Conservation (phyloP, 805 yeast genomes). For the Candida vaughaniae region DNA sequence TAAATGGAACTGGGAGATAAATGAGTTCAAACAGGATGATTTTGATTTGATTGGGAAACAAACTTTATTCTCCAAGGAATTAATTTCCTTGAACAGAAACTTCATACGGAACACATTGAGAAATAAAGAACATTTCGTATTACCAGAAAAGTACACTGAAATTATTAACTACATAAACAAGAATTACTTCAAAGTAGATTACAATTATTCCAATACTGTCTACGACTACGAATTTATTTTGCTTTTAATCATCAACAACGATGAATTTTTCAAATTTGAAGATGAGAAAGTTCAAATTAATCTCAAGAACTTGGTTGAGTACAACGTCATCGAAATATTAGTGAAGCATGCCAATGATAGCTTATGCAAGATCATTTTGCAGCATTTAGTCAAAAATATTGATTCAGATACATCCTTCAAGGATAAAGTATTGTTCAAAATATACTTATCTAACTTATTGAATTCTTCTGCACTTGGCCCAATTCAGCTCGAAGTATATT, state of each 20-base stretch:
- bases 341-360: conserved; percentile 43
- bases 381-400: conserved; percentile 43
- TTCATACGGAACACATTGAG: conserved; percentile 38
- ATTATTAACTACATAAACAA: conserved; percentile 13
- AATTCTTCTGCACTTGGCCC: conserved; percentile 23
- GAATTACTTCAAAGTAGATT: conserved; percentile 16
- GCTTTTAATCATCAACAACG: conserved; percentile 59
- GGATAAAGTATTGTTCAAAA: conserved; percentile 55
- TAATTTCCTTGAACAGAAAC: conserved; percentile 50
- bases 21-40: conserved; percentile 41
- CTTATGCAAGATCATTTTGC: conserved; percentile 45
- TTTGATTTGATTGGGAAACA: conserved; percentile 47
- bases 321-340: conserved; percentile 52
- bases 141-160: conserved; percentile 9
- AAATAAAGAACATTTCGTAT: conserved; percentile 2
- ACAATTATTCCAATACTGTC: conserved; percentile 24
- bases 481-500: conserved; percentile 52
- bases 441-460: conserved; percentile 50
- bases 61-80: conserved; percentile 42
- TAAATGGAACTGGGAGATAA: conserved; percentile 66
- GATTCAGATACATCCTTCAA: conserved; percentile 41
- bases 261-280: conserved; percentile 51
- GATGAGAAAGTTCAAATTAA: conserved; percentile 39
- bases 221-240: conserved; percentile 77
- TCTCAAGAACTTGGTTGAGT: conserved; percentile 55